Conservation (phyloP, 2,329 filamentous ascomycete species). For the Pyrenochaeta sp. region DNA sequence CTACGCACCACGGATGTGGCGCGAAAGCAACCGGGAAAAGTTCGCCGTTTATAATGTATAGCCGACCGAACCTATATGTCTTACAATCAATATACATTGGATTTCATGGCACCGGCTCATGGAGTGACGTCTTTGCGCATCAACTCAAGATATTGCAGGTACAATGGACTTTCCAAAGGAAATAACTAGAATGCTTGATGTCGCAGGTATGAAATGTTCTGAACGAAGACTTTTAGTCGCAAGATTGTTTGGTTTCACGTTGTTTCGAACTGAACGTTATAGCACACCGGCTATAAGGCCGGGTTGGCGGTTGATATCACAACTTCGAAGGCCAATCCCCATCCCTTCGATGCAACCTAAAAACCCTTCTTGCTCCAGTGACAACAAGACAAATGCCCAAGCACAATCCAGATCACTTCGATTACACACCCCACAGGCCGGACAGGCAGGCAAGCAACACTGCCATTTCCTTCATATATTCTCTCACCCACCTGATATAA, state of each 20-base stretch:
- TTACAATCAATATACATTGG: slow-evolving; percentile 12
- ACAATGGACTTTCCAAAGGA: neutral
- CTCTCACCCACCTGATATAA: slow-evolving; percentile 8
- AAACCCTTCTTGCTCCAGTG: neutral
- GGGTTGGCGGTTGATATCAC: slow-evolving; percentile 11
- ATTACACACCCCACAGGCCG: neutral
- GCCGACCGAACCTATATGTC: slow-evolving; percentile 1
- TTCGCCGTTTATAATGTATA: neutral
- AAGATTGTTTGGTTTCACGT: slow-evolving; percentile 1
- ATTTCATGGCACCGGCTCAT: slow-evolving; percentile 1
- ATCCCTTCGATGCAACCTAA: neutral
- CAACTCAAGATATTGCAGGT: slow-evolving; percentile 1
- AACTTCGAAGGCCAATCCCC: neutral
- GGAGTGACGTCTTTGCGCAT: slow-evolving; percentile 16
- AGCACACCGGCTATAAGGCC: slow-evolving; percentile 11
- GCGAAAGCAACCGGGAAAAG: slow-evolving; percentile 6
- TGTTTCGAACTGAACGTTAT: slow-evolving; percentile 17
- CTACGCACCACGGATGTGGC: slow-evolving; percentile 11
- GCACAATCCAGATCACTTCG: neutral
- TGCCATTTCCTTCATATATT: slow-evolving; percentile 3
- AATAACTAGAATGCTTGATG: neutral
- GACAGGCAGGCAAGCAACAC: neutral
- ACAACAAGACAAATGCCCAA: neutral
- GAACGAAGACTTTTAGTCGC: neutral
- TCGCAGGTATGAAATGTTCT: neutral